Evolutionary conservation across 768 basidiomycete genomes (phyloP).

Genomic region (Podaxis sp.): DNA sequence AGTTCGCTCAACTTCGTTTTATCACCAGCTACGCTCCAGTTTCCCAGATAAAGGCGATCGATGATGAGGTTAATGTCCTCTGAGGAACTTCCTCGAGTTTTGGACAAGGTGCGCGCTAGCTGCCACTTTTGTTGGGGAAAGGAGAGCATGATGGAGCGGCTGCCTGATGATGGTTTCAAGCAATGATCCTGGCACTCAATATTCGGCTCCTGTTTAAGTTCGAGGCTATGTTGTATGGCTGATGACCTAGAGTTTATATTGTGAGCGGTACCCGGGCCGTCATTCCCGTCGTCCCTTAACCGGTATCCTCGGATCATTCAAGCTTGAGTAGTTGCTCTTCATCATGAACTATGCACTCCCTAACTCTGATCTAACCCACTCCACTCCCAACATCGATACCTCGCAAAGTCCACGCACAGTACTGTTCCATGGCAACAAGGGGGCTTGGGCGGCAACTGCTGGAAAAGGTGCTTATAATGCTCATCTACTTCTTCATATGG

Average conservation of each 20-base stretch:
- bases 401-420: background rate
- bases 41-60: slow-evolving; percentile 59
- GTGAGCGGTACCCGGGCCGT: too few species aligned
- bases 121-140: slow-evolving; percentile 30
- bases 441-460: background rate
- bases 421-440: background rate
- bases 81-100: slow-evolving; percentile 6
- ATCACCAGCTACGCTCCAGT: slow-evolving; percentile 51
- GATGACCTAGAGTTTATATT: too few species aligned
- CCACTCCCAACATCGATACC: background rate
- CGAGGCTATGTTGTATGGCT: background rate
- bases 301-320: background rate
- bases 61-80: slow-evolving; percentile 34
- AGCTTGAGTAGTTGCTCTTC: background rate
- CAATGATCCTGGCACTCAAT: background rate
- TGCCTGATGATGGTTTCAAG: background rate
- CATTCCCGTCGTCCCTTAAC: too few species aligned
- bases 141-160: slow-evolving; percentile 23
- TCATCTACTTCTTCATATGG: slow-evolving; percentile 5
- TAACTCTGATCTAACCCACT: background rate
- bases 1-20: slow-evolving; percentile 42
- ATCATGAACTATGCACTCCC: background rate
- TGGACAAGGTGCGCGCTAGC: slow-evolving; percentile 13
- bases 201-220: background rate
- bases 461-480: background rate